Percentiles rank a stretch among this genome's conserved stretches.
phyloP scores from a whole-genome alignment of 2,329 filamentous ascomycete species.

The Botryotinia convoluta region DNA sequence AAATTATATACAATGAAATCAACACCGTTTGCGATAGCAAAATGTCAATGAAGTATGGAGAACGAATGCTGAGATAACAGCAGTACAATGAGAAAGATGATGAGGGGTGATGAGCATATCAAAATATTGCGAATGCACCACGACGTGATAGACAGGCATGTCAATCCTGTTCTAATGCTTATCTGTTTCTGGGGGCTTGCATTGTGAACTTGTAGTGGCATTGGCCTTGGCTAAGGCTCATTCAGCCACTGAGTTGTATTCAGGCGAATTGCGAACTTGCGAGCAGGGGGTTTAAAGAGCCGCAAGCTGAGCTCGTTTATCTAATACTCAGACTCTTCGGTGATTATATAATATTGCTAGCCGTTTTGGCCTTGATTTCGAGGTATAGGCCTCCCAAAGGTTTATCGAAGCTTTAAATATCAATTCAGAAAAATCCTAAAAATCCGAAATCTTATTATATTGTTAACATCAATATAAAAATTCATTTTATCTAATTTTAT shows the following conservation, averaged over 20 bases:
- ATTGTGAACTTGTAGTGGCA: background rate
- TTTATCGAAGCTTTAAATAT: too few relatives aligned
- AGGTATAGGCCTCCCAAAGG: background rate
- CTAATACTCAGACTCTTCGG: background rate
- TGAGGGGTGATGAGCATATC: background rate
- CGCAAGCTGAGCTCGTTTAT: background rate
- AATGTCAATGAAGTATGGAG: background rate
- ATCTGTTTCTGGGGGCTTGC: background rate
- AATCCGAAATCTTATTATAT: too few relatives aligned
- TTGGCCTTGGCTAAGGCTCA: background rate
- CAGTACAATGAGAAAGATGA: background rate
- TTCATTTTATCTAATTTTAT: too few relatives aligned
- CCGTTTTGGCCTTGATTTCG: background rate
- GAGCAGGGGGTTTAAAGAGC: conserved; percentile 1
- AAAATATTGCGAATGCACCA: conserved; percentile 6
- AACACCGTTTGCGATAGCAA: background rate
- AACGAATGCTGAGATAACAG: background rate
- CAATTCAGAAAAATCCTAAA: too few relatives aligned
- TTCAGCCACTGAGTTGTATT: background rate
- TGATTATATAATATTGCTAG: background rate
- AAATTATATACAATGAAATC: background rate
- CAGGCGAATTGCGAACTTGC: conserved; percentile 3
- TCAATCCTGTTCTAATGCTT: background rate
- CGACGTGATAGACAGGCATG: background rate
- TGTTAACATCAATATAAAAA: too few relatives aligned